Percentiles rank a stretch among this genome's conserved stretches.
phyloP scores from a whole-genome alignment of 176 grass and related monocot genomes.

The Leersia perrieri region DNA sequence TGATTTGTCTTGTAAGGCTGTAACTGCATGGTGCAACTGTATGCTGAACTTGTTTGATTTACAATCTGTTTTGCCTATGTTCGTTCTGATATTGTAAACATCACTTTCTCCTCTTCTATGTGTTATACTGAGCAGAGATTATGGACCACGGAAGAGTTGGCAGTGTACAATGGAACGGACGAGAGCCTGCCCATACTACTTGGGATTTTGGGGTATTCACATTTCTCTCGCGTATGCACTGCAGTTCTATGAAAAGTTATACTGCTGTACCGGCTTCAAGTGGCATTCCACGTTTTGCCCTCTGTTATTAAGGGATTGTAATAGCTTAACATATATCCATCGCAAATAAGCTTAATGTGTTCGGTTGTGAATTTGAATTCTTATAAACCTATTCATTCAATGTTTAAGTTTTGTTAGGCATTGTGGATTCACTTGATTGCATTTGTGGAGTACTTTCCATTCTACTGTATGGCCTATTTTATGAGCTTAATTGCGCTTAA shows the following conservation, averaged over 20 bases:
- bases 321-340: neutral
- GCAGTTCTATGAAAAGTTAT: neutral
- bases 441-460: neutral
- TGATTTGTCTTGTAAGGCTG: neutral
- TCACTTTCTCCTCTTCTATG: neutral
- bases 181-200: slow-evolving; percentile 72
- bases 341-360: neutral
- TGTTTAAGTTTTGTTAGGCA: neutral
- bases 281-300: neutral
- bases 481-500: neutral
- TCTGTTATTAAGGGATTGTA: neutral
- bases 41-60: neutral
- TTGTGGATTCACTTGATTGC: neutral
- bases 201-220: slow-evolving; percentile 71
- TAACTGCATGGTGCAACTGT: neutral
- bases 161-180: slow-evolving; percentile 69
- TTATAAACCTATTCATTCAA: neutral
- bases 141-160: slow-evolving; percentile 69
- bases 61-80: neutral
- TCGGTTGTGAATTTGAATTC: neutral
- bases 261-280: slow-evolving; percentile 1
- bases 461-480: neutral
- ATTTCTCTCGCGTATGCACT: neutral
- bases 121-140: slow-evolving; percentile 54
- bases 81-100: neutral